Conservation (phyloP, 1,284 basidiomycete species). For the Fomitopsis pinicola region DNA sequence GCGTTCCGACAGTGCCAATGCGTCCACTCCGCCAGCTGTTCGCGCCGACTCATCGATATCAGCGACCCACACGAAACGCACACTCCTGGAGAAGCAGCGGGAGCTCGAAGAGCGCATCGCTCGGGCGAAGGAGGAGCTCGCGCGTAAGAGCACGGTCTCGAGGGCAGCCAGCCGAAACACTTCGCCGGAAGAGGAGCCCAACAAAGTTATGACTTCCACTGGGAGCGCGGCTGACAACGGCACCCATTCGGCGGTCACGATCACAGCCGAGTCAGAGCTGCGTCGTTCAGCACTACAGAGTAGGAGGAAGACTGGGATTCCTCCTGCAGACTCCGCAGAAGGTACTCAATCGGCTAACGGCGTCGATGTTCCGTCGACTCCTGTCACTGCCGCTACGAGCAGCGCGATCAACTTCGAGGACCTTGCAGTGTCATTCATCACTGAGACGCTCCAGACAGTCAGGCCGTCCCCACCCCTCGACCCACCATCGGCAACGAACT, state of each 20-base stretch:
- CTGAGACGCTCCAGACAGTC: constrained; percentile 44
- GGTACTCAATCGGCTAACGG: too few relatives aligned
- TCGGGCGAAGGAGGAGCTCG: constrained; percentile 30
- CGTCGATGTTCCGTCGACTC: too few relatives aligned
- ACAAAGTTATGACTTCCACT: background rate
- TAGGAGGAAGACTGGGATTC: background rate
- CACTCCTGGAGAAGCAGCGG: constrained; percentile 35
- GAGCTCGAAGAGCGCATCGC: constrained; percentile 40
- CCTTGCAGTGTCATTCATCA: constrained; percentile 14
- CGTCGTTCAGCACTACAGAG: background rate
- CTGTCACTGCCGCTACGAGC: background rate
- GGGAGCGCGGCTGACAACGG: background rate
- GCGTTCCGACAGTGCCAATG: too few relatives aligned
- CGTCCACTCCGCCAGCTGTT: background rate
- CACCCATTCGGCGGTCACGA: background rate
- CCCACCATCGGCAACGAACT: background rate
- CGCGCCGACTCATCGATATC: background rate
- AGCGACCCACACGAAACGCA: constrained; percentile 23
- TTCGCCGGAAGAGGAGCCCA: background rate
- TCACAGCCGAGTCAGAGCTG: background rate
- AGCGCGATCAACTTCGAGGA: constrained; percentile 3
- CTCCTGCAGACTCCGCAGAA: background rate
- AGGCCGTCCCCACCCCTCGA: background rate
- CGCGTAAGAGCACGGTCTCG: background rate
- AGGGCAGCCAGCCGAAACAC: background rate